Evolutionary conservation across 495 filamentous ascomycete genomes (phyloP).

Genomic region (Cercophora scortea): DNA sequence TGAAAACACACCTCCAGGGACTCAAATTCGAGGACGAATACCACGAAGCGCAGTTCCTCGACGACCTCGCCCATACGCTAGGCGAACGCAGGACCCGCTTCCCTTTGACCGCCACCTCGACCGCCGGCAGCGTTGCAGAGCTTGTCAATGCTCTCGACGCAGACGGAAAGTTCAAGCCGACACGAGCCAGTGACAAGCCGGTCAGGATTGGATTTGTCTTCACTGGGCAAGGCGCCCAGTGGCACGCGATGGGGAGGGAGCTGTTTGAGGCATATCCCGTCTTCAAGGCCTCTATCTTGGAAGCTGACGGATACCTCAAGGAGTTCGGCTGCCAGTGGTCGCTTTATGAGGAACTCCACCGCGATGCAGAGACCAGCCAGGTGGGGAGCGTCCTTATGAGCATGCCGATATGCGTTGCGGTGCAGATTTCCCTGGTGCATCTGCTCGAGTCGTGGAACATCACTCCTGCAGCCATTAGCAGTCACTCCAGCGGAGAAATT

Average conservation of each 20-base stretch:
- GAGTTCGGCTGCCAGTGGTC: conserved; percentile 11
- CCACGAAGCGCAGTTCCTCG: conserved; percentile 4
- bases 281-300: conserved; percentile 10
- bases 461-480: conserved; percentile 34
- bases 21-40: background rate
- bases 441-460: conserved; percentile 40
- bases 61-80: conserved; percentile 25
- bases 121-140: background rate
- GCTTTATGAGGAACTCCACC: conserved; percentile 1
- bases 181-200: conserved; percentile 10
- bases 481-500: conserved; percentile 55
- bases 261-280: conserved; percentile 28
- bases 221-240: conserved; percentile 37
- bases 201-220: conserved; percentile 28
- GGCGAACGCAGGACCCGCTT: conserved; percentile 18
- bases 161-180: background rate
- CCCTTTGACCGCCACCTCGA: conserved; percentile 20
- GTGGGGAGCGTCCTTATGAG: conserved; percentile 5
- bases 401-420: conserved; percentile 32
- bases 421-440: conserved; percentile 39
- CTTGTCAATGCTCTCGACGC: conserved; percentile 15
- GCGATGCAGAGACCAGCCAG: conserved; percentile 1
- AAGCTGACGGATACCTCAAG: conserved; percentile 9
- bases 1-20: conserved; percentile 8
- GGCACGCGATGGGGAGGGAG: conserved; percentile 45